Conservation (phyloP, 2,329 filamentous ascomycete genomes). For the Claviceps africana region DNA sequence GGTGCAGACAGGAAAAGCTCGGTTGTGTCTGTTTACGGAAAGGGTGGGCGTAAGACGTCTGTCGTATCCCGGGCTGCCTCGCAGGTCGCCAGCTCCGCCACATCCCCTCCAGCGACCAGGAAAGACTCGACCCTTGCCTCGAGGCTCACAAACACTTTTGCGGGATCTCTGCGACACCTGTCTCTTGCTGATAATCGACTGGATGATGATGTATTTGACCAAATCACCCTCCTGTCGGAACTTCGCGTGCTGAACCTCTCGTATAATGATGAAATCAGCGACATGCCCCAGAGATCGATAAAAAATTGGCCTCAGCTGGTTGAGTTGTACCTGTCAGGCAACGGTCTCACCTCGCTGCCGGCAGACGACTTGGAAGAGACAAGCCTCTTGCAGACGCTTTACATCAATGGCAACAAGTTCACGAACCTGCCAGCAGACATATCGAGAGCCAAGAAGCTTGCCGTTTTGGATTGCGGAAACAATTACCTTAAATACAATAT, state of each 20-base stretch:
- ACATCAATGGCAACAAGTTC: slow-evolving; percentile 97
- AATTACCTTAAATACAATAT: slow-evolving; percentile 98
- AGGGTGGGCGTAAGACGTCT: slow-evolving; percentile 73
- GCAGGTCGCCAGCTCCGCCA: slow-evolving; percentile 27
- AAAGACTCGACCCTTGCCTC: slow-evolving; percentile 85
- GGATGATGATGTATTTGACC: slow-evolving; percentile 89
- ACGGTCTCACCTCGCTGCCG: slow-evolving; percentile 80
- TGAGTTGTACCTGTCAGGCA: slow-evolving; percentile 89
- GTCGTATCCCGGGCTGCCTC: slow-evolving; percentile 53
- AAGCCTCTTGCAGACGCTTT: slow-evolving; percentile 72
- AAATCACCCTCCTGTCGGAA: slow-evolving; percentile 70
- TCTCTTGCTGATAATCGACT: slow-evolving; percentile 89
- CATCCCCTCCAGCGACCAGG: slow-evolving; percentile 42
- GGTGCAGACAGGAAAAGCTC: slow-evolving; percentile 63
- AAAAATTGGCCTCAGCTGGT: slow-evolving; percentile 80
- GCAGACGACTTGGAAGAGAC: slow-evolving; percentile 89
- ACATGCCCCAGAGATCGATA: slow-evolving; percentile 79
- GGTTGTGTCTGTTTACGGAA: slow-evolving; percentile 65
- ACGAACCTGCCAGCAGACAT: slow-evolving; percentile 92
- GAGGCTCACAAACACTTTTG: slow-evolving; percentile 73
- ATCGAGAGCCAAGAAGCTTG: slow-evolving; percentile 81
- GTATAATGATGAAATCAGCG: slow-evolving; percentile 77
- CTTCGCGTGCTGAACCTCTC: slow-evolving; percentile 82
- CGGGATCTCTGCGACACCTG: slow-evolving; percentile 67
- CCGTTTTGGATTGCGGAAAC: slow-evolving; percentile 86